Conservation (phyloP, 1,284 basidiomycete genomes). For the Pseudomicrostroma phylloplanum region DNA sequence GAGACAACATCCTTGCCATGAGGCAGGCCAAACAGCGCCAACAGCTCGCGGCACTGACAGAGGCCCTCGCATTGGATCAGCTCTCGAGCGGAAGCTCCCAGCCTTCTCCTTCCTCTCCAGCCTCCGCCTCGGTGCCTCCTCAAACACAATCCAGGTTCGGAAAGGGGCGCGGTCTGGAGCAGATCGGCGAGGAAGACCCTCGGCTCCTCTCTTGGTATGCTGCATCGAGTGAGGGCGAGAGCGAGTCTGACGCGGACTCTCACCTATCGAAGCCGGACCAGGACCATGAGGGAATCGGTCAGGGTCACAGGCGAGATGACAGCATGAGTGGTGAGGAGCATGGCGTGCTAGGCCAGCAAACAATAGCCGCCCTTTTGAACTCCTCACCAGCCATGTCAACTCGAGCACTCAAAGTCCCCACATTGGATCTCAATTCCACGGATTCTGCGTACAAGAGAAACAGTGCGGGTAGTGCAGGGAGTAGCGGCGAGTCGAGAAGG, state of each 20-base stretch:
- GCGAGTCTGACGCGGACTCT: neutral
- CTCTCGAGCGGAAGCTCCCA: neutral
- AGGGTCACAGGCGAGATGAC: neutral
- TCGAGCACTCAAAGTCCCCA: neutral
- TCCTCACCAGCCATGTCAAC: neutral
- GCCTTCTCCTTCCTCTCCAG: neutral
- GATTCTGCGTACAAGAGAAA: neutral
- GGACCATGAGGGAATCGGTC: neutral
- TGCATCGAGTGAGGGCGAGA: neutral
- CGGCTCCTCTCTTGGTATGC: constrained; percentile 1
- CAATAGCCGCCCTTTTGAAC: constrained; percentile 1
- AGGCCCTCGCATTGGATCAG: neutral
- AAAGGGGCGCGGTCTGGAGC: neutral
- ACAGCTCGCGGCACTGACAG: neutral
- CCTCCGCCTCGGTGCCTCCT: neutral
- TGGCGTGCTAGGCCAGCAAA: neutral
- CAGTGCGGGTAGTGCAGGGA: neutral
- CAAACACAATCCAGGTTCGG: neutral
- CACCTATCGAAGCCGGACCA: neutral
- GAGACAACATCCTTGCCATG: neutral
- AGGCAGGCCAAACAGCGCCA: constrained; percentile 1
- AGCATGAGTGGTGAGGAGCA: neutral
- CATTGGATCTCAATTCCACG: neutral
- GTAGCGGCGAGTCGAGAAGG: neutral
- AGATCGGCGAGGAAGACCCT: neutral